A percentile compares a stretch with the other conserved stretches of the same genome.
Evolutionary conservation across 495 filamentous ascomycete species (phyloP).

Genomic region (Evansstolkia leycettana): DNA sequence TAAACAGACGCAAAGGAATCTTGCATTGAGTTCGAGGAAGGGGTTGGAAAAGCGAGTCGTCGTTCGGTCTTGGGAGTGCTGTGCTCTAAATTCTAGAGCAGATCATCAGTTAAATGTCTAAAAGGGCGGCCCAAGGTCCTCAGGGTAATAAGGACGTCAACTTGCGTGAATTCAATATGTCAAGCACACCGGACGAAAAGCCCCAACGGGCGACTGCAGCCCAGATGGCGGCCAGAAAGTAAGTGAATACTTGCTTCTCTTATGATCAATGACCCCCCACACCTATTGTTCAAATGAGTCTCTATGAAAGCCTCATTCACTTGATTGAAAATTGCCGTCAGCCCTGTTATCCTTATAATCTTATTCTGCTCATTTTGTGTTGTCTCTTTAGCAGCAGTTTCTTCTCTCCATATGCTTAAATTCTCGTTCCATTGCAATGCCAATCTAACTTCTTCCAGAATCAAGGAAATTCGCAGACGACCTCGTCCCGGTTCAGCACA

Average conservation of each 20-base stretch:
- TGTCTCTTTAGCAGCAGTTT: neutral
- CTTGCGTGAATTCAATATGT: conserved; percentile 19
- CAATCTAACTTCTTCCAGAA: conserved; percentile 11
- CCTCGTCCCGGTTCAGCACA: conserved; percentile 13
- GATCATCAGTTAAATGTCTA: neutral
- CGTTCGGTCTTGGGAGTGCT: neutral
- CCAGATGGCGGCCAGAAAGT: conserved; percentile 41
- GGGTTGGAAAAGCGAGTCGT: neutral
- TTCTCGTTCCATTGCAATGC: neutral
- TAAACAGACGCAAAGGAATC: neutral
- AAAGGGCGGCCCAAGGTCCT: neutral
- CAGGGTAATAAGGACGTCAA: neutral
- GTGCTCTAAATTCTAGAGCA: neutral
- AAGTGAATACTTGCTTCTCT: conserved; percentile 17
- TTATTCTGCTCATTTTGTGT: neutral
- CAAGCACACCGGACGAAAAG: conserved; percentile 33
- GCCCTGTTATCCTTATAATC: conserved; percentile 1
- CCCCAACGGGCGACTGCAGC: conserved; percentile 38
- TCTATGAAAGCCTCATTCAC: no score
- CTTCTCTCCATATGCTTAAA: neutral
- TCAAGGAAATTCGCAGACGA: conserved; percentile 23
- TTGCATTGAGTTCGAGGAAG: neutral
- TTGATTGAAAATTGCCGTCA: no score
- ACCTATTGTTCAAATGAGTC: no score
- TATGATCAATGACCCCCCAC: no score